A percentile compares a stretch with the other conserved stretches of the same genome.
phyloP scores from a whole-genome alignment of 257 asterid species.

The Rehmannia glutinosa region DNA sequence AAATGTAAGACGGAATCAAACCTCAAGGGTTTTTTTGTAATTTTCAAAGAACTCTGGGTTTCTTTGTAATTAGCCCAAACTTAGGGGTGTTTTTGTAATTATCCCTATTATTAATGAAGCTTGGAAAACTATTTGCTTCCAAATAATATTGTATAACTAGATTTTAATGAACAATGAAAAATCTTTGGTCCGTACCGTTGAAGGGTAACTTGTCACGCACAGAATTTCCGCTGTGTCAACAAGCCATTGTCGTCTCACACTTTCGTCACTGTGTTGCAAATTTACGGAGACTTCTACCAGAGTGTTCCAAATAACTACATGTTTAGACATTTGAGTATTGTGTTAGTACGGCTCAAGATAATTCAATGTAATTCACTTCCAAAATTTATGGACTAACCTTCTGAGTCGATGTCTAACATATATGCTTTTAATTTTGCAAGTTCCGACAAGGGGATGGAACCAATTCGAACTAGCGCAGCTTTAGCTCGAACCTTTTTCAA shows the following conservation, averaged over 20 bases:
- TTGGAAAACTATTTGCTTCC: background rate
- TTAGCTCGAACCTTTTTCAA: constrained; percentile 60
- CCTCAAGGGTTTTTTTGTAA: too few relatives aligned
- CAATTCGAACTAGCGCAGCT: constrained; percentile 71
- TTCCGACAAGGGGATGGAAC: constrained; percentile 60
- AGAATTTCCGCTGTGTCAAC: constrained; percentile 69
- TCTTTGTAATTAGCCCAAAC: too few relatives aligned
- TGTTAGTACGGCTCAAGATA: constrained; percentile 2
- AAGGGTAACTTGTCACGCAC: constrained; percentile 77
- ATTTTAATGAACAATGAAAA: background rate
- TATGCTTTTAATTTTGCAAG: constrained; percentile 61
- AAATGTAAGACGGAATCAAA: too few relatives aligned
- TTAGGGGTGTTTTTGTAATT: too few relatives aligned
- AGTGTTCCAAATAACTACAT: constrained; percentile 75
- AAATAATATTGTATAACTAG: background rate
- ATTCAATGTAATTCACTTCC: background rate
- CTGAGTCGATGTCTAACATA: constrained; percentile 49
- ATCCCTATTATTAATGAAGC: too few relatives aligned
- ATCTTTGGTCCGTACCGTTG: constrained; percentile 58
- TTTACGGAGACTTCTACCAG: constrained; percentile 63
- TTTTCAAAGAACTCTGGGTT: too few relatives aligned
- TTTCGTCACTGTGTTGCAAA: constrained; percentile 56
- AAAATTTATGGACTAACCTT: constrained; percentile 47
- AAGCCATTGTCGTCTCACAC: constrained; percentile 77
- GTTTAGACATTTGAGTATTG: background rate